Evolutionary conservation across 73 alveolate genomes (phyloP).

Genomic region (Stentor roeselii): DNA sequence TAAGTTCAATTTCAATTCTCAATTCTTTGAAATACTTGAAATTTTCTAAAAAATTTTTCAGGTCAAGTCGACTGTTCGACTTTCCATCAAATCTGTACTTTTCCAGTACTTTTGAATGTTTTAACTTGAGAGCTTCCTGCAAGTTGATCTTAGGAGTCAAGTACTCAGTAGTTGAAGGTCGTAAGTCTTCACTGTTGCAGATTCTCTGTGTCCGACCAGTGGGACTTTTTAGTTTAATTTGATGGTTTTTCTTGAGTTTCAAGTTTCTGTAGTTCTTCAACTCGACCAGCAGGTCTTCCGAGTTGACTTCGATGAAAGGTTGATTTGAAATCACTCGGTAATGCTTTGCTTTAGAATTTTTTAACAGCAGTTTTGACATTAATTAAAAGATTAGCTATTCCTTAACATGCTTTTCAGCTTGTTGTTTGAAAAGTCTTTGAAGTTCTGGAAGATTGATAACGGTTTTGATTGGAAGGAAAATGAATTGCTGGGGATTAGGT

Average conservation of each 20-base stretch:
- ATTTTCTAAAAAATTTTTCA: background rate
- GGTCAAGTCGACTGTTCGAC: background rate
- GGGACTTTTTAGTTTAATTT: background rate
- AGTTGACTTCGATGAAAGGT: background rate
- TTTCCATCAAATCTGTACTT: background rate
- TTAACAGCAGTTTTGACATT: background rate
- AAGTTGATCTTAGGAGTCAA: background rate
- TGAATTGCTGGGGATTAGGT: too few relatives aligned
- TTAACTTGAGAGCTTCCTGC: background rate
- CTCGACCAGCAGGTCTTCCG: background rate
- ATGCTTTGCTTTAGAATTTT: background rate
- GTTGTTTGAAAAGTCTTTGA: background rate
- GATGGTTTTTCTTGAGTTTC: background rate
- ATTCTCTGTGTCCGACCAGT: background rate
- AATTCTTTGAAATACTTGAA: constrained; percentile 4
- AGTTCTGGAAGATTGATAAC: background rate
- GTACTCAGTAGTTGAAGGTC: background rate
- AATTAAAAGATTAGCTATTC: background rate
- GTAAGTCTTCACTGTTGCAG: background rate
- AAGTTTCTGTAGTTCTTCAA: background rate
- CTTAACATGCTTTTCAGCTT: background rate
- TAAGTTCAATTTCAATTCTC: background rate
- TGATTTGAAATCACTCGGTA: background rate
- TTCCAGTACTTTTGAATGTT: background rate
- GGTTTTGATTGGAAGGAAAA: too few relatives aligned